Base-by-base conservation (phyloP, 1,284 basidiomycete species). In the Megacollybia platyphylla region DNA sequence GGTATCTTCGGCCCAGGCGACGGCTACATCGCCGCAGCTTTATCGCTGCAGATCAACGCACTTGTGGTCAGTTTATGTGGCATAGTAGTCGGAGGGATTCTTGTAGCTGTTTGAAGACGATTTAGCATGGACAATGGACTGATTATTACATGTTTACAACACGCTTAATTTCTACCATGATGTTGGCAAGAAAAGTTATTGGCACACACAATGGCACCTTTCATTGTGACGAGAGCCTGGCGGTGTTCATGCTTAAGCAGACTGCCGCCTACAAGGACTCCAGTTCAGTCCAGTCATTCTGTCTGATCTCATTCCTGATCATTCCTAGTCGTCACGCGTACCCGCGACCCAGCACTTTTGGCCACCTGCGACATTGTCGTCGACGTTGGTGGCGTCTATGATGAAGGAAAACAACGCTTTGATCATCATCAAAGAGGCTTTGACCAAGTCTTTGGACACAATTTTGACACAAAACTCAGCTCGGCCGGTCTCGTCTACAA, bases 371-470 rank as follows among this genome's bases (percentile, higher is more conserved):
- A 92, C 54, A 92, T 98, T 57, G 90, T 98, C n/a, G 91, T 98
- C 30, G 94, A 98, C 58, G 94, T 98, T 44, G 94, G 96, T 11
- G 93, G 88, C 7, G 74, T 87, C 13, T 98, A 98, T 60, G 88
- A 93, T 46, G 76, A 83, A 52, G 66, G 64, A 41, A 76, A 68
- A 46, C 75, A 84, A 47, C 73, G 87, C 30, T 98, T 91, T 62
- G 94, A 98, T 61, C 94, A 98, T 58, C 94, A 98, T 57, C 96
- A 98, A 61, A 79, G 93, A 39, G 92, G 87, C 0, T 98, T 98
- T 61, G 71, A 71, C 8, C 88, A 93, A 58, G 76, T 87, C 11
- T 97, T 98, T 59, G 93, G 90, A 4, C 67, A 80, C 51, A 87
- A 85, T 6, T 87, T 84, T 57, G 62, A 62, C 30, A 97, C 87